Base-by-base conservation (phyloP, 306 rosid genomes). In the Vicia faba region DNA sequence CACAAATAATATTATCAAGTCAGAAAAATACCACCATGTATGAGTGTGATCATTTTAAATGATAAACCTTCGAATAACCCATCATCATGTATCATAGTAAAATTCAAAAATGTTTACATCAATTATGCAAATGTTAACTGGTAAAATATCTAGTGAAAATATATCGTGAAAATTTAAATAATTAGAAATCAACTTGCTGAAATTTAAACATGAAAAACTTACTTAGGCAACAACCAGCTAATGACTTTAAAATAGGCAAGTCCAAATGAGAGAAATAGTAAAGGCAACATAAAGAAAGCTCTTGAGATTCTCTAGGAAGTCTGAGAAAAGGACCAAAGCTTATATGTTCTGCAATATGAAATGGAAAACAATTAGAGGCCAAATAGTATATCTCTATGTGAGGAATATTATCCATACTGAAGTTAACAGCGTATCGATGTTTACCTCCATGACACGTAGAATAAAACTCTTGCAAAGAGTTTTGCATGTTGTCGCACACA, bases 181-280 rank as follows among this genome's bases (percentile, higher is more conserved):
- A 29, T 23, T 4, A 11, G 57, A 66, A 43, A 61, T 39, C 38
- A 57, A 68, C 54, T 59, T 36, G 23, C 43, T 31, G 8, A 71
- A 54, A 79, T 38, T 73, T 9, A 14, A 64, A 64, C 11, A 43
- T 40, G 57, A 49, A 70, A 51, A 44, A 79, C 97, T 78, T 84
- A 93, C 96, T 73, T 46, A 88, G 73, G 89, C 99, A 90, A 82
- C 99, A 89, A 36, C 59, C 50, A 66, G 82, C 78, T 73, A 93
- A 38, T 64, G 99, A 80, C 82, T 79, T 79, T 56, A 90, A 75
- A 68, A 86, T 61, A 51, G 73, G 77, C 10, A 78, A 62, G 66
- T 86, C 88, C 88, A 90, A 71, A 77, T 82, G 68, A 66, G 95
- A 82, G 68, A 88, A 78, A 79, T 86, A 90, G 76, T 71, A 78